Conservation (phyloP, 768 basidiomycete genomes). For the Cystobasidium onofrii region DNA sequence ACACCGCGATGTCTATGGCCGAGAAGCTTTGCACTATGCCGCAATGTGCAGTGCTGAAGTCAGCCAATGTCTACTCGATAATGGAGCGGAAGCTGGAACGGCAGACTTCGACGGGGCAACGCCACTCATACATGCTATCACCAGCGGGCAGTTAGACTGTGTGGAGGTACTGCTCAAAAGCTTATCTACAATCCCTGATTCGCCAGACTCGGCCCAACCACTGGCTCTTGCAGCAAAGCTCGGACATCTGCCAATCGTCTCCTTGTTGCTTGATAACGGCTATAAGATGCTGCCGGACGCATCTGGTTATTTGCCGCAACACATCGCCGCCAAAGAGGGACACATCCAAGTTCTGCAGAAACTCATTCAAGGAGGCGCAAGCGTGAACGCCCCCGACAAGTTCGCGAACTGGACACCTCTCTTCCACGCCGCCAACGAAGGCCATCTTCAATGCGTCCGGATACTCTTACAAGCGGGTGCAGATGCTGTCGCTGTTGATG, state of each 20-base stretch:
- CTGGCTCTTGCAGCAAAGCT: slow-evolving; percentile 83
- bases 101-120: slow-evolving; percentile 89
- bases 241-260: slow-evolving; percentile 74
- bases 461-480: slow-evolving; percentile 73
- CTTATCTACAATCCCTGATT: slow-evolving; percentile 53
- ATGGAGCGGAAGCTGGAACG: slow-evolving; percentile 56
- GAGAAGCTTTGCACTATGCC: slow-evolving; percentile 89
- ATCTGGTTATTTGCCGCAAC: slow-evolving; percentile 94
- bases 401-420: slow-evolving; percentile 98
- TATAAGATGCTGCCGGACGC: slow-evolving; percentile 74
- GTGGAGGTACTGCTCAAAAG: slow-evolving; percentile 72
- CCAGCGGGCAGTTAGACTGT: slow-evolving; percentile 72
- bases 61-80: slow-evolving; percentile 67
- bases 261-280: slow-evolving; percentile 66
- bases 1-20: slow-evolving; percentile 78
- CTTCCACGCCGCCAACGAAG: slow-evolving; percentile 86
- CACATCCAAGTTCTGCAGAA: slow-evolving; percentile 74
- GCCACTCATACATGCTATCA: slow-evolving; percentile 85
- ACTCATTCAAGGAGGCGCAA: slow-evolving; percentile 58
- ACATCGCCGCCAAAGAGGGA: slow-evolving; percentile 87
- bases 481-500: slow-evolving; percentile 68
- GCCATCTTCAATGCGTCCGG: slow-evolving; percentile 62
- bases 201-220: slow-evolving; percentile 65
- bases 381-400: slow-evolving; percentile 83
- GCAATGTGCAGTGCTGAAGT: slow-evolving; percentile 58